These are phyloP conservation scores for Solanum verrucosum DNA, from an alignment of 257 asterid species.

Conservation along the genomic window DNA sequence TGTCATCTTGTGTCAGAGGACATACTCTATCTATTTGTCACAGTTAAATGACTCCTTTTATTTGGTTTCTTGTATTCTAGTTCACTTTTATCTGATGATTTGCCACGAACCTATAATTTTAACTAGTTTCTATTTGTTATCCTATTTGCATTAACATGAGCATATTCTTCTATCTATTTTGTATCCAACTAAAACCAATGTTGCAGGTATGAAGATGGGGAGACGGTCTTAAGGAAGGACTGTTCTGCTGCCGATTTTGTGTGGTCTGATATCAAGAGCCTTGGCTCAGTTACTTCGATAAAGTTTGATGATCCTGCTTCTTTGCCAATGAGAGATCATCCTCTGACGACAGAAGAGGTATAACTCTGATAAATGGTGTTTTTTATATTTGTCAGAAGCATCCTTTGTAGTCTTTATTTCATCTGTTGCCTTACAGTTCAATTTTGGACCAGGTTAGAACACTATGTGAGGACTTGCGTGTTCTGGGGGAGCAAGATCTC, in stretches of 20 bases:
- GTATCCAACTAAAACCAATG: neutral
- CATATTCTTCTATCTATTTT: neutral
- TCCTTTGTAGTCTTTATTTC: constrained; percentile 15
- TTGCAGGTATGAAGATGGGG: constrained; percentile 83
- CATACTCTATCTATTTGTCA: neutral
- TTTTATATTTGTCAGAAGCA: constrained; percentile 44
- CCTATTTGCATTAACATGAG: neutral
- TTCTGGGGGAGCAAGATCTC: constrained; percentile 86
- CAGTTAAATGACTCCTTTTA: neutral
- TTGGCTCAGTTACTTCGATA: constrained; percentile 71
- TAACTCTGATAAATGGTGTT: constrained; percentile 20
- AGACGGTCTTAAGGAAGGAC: constrained; percentile 57
- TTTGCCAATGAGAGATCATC: constrained; percentile 57
- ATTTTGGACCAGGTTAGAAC: constrained; percentile 46
- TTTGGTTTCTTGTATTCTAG: neutral
- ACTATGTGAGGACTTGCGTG: constrained; percentile 75
- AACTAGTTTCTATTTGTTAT: neutral
- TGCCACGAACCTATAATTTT: neutral
- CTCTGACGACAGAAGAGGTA: constrained; percentile 76
- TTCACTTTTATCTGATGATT: neutral
- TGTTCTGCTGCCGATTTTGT: constrained; percentile 71
- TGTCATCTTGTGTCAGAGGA: neutral
- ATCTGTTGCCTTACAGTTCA: neutral
- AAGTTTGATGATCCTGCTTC: constrained; percentile 54
- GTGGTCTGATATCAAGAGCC: constrained; percentile 65